These are phyloP conservation scores for Tephrocybe sp. DNA, from an alignment of 768 basidiomycete genomes.

Conservation along the genomic window DNA sequence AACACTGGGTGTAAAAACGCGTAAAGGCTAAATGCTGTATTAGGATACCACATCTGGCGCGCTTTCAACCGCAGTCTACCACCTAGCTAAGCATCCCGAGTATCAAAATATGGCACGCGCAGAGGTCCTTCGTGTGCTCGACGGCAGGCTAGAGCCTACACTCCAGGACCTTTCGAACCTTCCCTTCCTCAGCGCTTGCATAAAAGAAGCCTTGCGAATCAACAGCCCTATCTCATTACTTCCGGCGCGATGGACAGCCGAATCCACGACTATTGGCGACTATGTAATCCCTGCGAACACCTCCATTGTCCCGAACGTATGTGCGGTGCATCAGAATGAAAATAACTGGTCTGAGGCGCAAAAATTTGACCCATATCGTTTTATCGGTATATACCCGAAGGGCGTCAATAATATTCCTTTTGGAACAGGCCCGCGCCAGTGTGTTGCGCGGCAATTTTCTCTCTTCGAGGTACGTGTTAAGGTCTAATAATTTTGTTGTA, in stretches of 20 bases:
- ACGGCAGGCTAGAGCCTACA: constrained; percentile 25
- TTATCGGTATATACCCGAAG: constrained; percentile 14
- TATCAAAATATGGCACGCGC: constrained; percentile 32
- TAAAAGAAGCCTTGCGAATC: constrained; percentile 37
- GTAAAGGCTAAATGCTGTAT: too few relatives aligned
- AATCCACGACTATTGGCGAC: constrained; percentile 22
- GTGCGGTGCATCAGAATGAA: constrained; percentile 27
- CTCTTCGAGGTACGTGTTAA: constrained; percentile 19
- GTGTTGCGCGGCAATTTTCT: constrained; percentile 29
- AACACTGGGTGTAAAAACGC: neutral
- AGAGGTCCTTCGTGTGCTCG: constrained; percentile 31
- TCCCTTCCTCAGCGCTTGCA: constrained; percentile 33
- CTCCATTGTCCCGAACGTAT: constrained; percentile 30
- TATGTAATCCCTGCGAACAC: constrained; percentile 27
- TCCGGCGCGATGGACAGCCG: constrained; percentile 21
- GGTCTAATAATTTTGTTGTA: too few relatives aligned
- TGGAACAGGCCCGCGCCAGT: constrained; percentile 30
- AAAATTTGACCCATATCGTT: constrained; percentile 29
- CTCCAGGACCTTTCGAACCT: constrained; percentile 25
- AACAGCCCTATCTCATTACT: constrained; percentile 28
- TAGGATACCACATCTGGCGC: constrained; percentile 39
- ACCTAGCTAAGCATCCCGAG: constrained; percentile 33
- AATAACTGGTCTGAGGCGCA: constrained; percentile 25
- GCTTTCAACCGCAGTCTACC: constrained; percentile 32
- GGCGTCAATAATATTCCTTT: constrained; percentile 26